Evolutionary conservation across 1,284 basidiomycete species (phyloP).

Genomic region (Ustilago curta): DNA sequence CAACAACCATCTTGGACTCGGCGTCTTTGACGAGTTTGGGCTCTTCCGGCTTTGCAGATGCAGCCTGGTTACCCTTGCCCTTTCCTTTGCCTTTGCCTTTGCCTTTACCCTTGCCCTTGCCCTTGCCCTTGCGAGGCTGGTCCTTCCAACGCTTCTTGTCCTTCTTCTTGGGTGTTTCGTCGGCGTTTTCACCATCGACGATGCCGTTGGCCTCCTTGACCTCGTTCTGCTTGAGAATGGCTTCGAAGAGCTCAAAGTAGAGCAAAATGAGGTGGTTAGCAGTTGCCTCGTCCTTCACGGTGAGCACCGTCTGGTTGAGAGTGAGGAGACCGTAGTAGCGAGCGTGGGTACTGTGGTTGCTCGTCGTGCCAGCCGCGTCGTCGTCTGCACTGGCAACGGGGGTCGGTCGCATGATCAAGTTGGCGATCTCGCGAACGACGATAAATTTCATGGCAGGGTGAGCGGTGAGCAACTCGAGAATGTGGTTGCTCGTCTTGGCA

Average conservation of each 20-base stretch:
- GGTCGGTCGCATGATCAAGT: slow-evolving; percentile 77
- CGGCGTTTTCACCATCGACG: slow-evolving; percentile 49
- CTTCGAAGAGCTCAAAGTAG: slow-evolving; percentile 95
- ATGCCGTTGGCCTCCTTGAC: slow-evolving; percentile 56
- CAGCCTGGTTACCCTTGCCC: slow-evolving; percentile 21
- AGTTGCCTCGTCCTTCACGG: slow-evolving; percentile 76
- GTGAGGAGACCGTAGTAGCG: slow-evolving; percentile 93
- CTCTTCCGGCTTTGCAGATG: slow-evolving; percentile 32
- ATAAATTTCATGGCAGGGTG: slow-evolving; percentile 96
- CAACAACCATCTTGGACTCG: slow-evolving; percentile 82
- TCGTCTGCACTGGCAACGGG: slow-evolving; percentile 40
- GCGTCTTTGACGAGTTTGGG: slow-evolving; percentile 73
- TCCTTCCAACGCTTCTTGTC: slow-evolving; percentile 70
- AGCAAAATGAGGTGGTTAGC: slow-evolving; percentile 87
- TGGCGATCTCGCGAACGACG: slow-evolving; percentile 86
- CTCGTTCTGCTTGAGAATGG: slow-evolving; percentile 71
- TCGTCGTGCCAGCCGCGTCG: slow-evolving; percentile 21
- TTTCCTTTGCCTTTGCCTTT: slow-evolving; percentile 19
- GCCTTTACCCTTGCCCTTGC: slow-evolving; percentile 67
- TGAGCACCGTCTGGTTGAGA: slow-evolving; percentile 90
- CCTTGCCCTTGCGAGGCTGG: slow-evolving; percentile 68
- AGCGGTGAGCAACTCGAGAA: slow-evolving; percentile 87
- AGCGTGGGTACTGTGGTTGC: slow-evolving; percentile 74
- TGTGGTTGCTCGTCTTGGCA: slow-evolving; percentile 87
- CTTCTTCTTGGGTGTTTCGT: slow-evolving; percentile 52